phyloP scores from a whole-genome alignment of 768 basidiomycete species.

The Sistotremastrum niveocremeum region DNA sequence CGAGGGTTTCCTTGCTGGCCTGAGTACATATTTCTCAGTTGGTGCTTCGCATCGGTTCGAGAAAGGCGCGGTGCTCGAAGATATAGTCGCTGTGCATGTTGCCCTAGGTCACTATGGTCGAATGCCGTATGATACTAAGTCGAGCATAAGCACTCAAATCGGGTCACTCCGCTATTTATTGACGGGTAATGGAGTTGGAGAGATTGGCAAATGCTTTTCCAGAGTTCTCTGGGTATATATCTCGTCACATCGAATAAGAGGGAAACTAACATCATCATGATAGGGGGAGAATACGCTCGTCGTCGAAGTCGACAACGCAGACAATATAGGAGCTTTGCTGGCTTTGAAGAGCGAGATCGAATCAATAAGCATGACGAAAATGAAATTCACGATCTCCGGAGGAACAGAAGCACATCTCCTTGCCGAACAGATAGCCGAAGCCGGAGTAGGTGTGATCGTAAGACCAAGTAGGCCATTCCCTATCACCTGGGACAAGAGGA shows the following conservation, averaged over 20 bases:
- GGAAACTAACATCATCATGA: constrained; percentile 2
- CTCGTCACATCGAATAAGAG: constrained; percentile 7
- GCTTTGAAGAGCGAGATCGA: constrained; percentile 44
- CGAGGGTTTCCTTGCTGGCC: constrained; percentile 18
- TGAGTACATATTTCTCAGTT: constrained; percentile 21
- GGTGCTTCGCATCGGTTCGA: constrained; percentile 19
- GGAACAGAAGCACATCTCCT: constrained; percentile 53
- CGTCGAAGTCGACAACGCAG: constrained; percentile 53
- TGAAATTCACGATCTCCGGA: constrained; percentile 50
- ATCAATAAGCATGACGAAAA: constrained; percentile 32
- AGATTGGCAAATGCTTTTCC: constrained; percentile 25
- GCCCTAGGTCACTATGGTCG: constrained; percentile 5
- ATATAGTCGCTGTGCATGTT: constrained; percentile 23
- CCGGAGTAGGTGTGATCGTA: constrained; percentile 26
- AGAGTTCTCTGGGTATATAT: constrained; percentile 20
- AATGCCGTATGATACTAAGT: constrained; percentile 17
- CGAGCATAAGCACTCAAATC: constrained; percentile 23
- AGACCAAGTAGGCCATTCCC: constrained; percentile 23
- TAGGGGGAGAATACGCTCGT: constrained; percentile 54
- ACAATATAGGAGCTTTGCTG: constrained; percentile 61
- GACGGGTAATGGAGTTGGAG: constrained; percentile 12
- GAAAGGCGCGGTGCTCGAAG: constrained; percentile 19
- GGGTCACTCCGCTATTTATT: constrained; percentile 20
- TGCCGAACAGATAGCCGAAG: constrained; percentile 42
- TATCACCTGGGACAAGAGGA: constrained; percentile 18